Conservation (phyloP, 768 basidiomycete genomes). For the Chalciporus chontae region DNA sequence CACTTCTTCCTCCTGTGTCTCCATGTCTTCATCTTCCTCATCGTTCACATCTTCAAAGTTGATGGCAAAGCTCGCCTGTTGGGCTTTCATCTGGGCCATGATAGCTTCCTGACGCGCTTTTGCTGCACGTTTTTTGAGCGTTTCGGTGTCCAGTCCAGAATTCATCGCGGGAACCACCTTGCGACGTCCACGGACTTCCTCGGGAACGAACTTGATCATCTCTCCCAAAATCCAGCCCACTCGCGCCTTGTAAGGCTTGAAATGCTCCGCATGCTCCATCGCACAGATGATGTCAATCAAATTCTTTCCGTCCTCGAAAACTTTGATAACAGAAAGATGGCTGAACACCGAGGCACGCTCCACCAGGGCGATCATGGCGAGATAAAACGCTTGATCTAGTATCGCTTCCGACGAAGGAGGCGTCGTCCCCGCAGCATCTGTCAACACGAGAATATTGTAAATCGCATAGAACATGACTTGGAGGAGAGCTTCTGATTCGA, state of each 20-base stretch:
- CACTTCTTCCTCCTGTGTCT: constrained; percentile 42
- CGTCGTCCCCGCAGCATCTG: constrained; percentile 53
- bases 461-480: constrained; percentile 84
- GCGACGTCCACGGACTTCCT: constrained; percentile 52
- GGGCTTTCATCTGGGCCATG: constrained; percentile 93
- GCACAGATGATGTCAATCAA: constrained; percentile 70
- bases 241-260: constrained; percentile 66
- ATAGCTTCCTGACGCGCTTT: constrained; percentile 91
- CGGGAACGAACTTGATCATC: constrained; percentile 53
- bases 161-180: constrained; percentile 37
- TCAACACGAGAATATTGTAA: constrained; percentile 67
- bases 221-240: constrained; percentile 71
- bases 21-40: constrained; percentile 50
- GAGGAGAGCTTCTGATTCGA: constrained; percentile 68
- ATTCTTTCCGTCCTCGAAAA: constrained; percentile 57
- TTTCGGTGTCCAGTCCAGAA: constrained; percentile 49
- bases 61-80: constrained; percentile 82
- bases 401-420: constrained; percentile 86
- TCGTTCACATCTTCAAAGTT: constrained; percentile 79
- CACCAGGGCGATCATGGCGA: constrained; percentile 81
- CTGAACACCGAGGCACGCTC: constrained; percentile 66
- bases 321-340: constrained; percentile 47
- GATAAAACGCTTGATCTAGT: constrained; percentile 82
- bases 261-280: constrained; percentile 76
- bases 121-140: constrained; percentile 78